Evolutionary conservation across 108 stramenopile species (phyloP).

Genomic region (Skeletonema grethae): DNA sequence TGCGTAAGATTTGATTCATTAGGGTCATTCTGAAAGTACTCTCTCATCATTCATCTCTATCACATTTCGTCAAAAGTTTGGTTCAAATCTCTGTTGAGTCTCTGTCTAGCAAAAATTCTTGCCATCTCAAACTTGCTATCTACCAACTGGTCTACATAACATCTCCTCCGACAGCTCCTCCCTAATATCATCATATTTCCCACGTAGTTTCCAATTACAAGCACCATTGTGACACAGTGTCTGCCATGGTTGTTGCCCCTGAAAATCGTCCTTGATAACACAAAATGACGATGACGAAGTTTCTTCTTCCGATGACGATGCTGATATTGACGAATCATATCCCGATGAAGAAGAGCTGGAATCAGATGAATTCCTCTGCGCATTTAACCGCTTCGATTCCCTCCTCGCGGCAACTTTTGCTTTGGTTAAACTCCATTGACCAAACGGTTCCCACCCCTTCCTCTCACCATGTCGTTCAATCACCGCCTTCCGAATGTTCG

Average conservation of each 20-base stretch:
- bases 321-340: conserved; percentile 22
- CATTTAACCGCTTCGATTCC: conserved; percentile 59
- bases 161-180: conserved; percentile 41
- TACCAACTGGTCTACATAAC: not conserved
- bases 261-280: conserved; percentile 40
- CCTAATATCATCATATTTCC: conserved; percentile 76
- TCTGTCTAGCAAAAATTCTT: not conserved
- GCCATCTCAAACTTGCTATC: not conserved
- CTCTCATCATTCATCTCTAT: not conserved
- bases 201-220: conserved; percentile 79
- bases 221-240: conserved; percentile 76
- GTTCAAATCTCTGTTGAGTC: not conserved
- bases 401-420: conserved; percentile 61
- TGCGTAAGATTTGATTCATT: not conserved
- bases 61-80: not conserved
- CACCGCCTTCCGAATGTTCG: conserved; percentile 54
- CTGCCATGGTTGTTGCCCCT: conserved; percentile 46
- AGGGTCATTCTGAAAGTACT: conserved; percentile 2
- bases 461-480: conserved; percentile 74
- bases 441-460: conserved; percentile 88
- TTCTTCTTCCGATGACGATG: conserved; percentile 21
- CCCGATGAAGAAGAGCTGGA: conserved; percentile 17
- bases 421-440: conserved; percentile 81
- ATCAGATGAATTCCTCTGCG: conserved; percentile 6
- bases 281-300: conserved; percentile 18